Conservation (phyloP, 1,139 yeast genomes). For the Kodamaea suecica region DNA sequence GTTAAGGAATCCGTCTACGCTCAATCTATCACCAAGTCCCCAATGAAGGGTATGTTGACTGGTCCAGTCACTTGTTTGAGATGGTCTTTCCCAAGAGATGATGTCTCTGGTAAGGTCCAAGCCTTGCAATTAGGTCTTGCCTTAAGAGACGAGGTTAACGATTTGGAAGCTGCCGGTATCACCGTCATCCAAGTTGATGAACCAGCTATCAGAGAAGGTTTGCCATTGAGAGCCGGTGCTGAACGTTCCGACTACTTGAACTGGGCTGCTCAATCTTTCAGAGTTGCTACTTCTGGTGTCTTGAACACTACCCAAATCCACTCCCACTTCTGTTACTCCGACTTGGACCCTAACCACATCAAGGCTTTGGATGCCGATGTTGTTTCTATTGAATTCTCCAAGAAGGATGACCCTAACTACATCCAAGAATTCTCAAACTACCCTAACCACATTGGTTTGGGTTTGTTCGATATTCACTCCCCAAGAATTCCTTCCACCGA, state of each 20-base stretch:
- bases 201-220: constrained; percentile 99
- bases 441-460: constrained; percentile 99
- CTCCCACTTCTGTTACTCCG: constrained; percentile 99
- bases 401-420: constrained; percentile 98
- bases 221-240: constrained; percentile 96
- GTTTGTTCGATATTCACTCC: constrained; percentile 98
- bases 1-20: constrained; percentile 99
- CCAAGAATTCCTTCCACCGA: constrained; percentile 99
- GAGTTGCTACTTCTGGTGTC: constrained; percentile 99
- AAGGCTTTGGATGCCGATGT: constrained; percentile 99
- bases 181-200: constrained; percentile 98
- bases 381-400: constrained; percentile 97
- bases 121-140: constrained; percentile 97
- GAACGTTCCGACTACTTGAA: constrained; percentile 95
- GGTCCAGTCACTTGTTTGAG: constrained; percentile 99
- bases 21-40: constrained; percentile 91
- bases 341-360: constrained; percentile 98
- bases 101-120: constrained; percentile 89
- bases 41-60: constrained; percentile 99
- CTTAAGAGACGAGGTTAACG: constrained; percentile 96
- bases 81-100: constrained; percentile 99
- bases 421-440: constrained; percentile 95
- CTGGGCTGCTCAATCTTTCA: constrained; percentile 99
- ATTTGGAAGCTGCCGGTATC: constrained; percentile 97
- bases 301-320: constrained; percentile 94